Conservation (phyloP, 306 rosid species). For the Acacia confusa region DNA sequence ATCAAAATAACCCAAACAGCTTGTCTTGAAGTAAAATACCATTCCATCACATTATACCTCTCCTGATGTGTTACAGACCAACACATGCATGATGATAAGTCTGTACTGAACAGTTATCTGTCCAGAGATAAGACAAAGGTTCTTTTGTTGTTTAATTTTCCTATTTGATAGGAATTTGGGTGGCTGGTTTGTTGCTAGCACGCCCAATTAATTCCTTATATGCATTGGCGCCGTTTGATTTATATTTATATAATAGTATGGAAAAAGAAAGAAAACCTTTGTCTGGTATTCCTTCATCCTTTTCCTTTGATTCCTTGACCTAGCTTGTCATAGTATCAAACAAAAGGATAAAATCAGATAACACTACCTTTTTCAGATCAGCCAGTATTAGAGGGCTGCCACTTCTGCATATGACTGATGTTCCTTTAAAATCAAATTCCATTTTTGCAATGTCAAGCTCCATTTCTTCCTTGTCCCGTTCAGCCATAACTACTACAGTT, state of each 20-base stretch:
- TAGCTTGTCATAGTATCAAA: background rate
- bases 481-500: constrained; percentile 90
- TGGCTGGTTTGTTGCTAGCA: background rate
- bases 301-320: background rate
- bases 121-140: background rate
- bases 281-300: background rate
- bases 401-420: constrained; percentile 90
- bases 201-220: background rate
- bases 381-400: constrained; percentile 92
- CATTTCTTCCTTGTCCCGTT: constrained; percentile 93
- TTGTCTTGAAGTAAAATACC: constrained; percentile 16
- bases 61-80: constrained; percentile 16
- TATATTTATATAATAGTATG: background rate
- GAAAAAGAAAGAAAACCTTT: background rate
- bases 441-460: constrained; percentile 92
- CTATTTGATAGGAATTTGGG: background rate
- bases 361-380: constrained; percentile 79
- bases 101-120: background rate
- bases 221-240: background rate
- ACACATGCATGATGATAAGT: background rate
- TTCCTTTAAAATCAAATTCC: constrained; percentile 92
- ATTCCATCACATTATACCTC: constrained; percentile 21
- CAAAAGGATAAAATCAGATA: constrained; percentile 19
- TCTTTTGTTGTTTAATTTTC: background rate
- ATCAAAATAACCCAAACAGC: constrained; percentile 22